Evolutionary conservation across 2,329 filamentous ascomycete genomes (phyloP).

Genomic region (Lasiodiplodia gonubiensis): DNA sequence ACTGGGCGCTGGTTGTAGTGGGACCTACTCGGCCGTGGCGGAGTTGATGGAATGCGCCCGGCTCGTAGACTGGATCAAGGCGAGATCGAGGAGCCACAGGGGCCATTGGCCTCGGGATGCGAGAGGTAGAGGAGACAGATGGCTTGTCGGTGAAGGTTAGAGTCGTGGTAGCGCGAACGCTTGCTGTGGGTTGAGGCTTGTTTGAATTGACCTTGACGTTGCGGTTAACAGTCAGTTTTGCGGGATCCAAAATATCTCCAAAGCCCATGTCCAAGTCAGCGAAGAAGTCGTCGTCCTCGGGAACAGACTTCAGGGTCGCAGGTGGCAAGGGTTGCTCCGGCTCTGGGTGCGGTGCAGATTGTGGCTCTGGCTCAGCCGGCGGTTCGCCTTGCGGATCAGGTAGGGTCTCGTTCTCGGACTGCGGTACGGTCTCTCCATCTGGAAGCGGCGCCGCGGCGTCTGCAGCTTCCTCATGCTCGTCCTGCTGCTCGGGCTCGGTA

Average conservation of each 20-base stretch:
- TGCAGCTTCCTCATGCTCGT: slow-evolving; percentile 29
- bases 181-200: slow-evolving; percentile 65
- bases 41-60: slow-evolving; percentile 74
- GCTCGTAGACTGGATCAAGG: slow-evolving; percentile 92
- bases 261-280: slow-evolving; percentile 85
- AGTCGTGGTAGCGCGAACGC: slow-evolving; percentile 77
- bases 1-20: slow-evolving; percentile 59
- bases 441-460: slow-evolving; percentile 29
- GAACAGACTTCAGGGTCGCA: slow-evolving; percentile 32
- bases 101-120: slow-evolving; percentile 76
- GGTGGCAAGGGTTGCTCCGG: slow-evolving; percentile 5
- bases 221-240: slow-evolving; percentile 83
- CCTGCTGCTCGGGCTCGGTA: neutral
- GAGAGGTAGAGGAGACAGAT: slow-evolving; percentile 58
- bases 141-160: slow-evolving; percentile 87
- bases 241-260: slow-evolving; percentile 78
- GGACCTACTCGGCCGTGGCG: slow-evolving; percentile 62
- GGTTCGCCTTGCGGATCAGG: slow-evolving; percentile 8
- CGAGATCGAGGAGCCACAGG: slow-evolving; percentile 58
- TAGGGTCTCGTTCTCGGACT: slow-evolving; percentile 18
- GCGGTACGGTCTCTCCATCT: slow-evolving; percentile 34
- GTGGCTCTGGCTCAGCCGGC: slow-evolving; percentile 28
- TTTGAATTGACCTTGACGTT: slow-evolving; percentile 85
- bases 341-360: slow-evolving; percentile 4
- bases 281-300: slow-evolving; percentile 76